Evolutionary conservation across 352 stramenopile genomes (phyloP).

Genomic region (Globisporangium radiosum): DNA sequence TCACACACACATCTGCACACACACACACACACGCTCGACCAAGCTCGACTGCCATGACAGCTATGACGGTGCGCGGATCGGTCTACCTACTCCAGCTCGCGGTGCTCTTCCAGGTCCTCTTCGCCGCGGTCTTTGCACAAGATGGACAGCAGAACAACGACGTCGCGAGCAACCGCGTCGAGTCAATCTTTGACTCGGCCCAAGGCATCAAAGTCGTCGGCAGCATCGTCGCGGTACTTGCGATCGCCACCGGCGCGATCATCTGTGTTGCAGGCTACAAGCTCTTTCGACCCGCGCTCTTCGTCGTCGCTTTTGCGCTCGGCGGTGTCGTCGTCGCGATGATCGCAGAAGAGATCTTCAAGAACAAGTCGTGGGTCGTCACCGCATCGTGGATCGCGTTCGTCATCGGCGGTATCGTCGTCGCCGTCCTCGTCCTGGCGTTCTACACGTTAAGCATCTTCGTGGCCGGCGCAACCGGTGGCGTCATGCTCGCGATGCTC

Average conservation of each 20-base stretch:
- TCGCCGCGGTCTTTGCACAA: not conserved
- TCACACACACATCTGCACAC: not conserved
- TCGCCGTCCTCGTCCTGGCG: conserved; percentile 35
- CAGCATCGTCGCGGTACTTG: conserved; percentile 29
- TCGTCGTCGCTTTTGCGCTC: conserved; percentile 44
- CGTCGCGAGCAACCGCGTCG: conserved; percentile 18
- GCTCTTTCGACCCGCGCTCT: conserved; percentile 49
- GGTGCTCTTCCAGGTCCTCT: conserved; percentile 11
- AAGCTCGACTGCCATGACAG: conserved; percentile 3
- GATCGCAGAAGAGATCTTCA: conserved; percentile 32
- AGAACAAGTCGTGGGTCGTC: conserved; percentile 38
- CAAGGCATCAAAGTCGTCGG: conserved; percentile 30
- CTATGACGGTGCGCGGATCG: not conserved
- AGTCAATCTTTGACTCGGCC: conserved; percentile 36
- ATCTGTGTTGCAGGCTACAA: conserved; percentile 53
- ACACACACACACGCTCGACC: conserved; percentile 1
- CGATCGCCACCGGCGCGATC: conserved; percentile 32
- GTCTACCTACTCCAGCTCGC: conserved; percentile 4
- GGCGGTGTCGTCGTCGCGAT: conserved; percentile 37
- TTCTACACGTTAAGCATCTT: conserved; percentile 56
- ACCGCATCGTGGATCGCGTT: conserved; percentile 60
- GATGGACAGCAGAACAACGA: conserved; percentile 5
- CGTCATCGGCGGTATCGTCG: conserved; percentile 38
- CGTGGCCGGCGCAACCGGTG: conserved; percentile 37
- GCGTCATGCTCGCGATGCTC: conserved; percentile 44